phyloP scores from a whole-genome alignment of 352 stramenopile genomes.

The Globisporangium solare region DNA sequence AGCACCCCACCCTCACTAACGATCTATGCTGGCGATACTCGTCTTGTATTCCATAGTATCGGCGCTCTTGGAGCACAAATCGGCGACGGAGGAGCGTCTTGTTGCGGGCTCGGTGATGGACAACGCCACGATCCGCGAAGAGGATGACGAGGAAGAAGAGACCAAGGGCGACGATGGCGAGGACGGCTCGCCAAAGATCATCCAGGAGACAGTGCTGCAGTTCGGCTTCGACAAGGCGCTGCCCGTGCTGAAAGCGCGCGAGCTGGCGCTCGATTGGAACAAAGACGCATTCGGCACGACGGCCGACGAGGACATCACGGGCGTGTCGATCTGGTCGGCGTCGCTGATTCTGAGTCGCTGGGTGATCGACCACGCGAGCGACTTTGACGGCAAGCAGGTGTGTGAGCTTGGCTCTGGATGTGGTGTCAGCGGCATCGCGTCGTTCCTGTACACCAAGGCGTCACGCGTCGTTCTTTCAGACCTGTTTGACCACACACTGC shows the following conservation, averaged over 20 bases:
- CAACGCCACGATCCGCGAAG: conserved; percentile 59
- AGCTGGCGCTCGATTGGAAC: conserved; percentile 81
- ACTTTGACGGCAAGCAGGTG: conserved; percentile 71
- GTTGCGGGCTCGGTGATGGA: conserved; percentile 69
- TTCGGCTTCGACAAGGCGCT: conserved; percentile 63
- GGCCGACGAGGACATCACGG: conserved; percentile 83
- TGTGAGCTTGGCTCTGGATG: conserved; percentile 82
- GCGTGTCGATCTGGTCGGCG: conserved; percentile 87
- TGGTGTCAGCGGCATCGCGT: conserved; percentile 75
- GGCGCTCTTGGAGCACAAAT: conserved; percentile 71
- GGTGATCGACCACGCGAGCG: conserved; percentile 59
- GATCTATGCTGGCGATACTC: background rate
- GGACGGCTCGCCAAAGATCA: conserved; percentile 47
- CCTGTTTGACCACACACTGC: conserved; percentile 76
- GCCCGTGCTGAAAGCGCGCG: conserved; percentile 63
- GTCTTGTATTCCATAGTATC: conserved; percentile 32
- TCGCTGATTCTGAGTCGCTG: conserved; percentile 81
- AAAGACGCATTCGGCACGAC: conserved; percentile 77
- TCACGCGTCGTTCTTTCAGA: conserved; percentile 77
- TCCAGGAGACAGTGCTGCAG: conserved; percentile 81
- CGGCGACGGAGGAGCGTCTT: conserved; percentile 71
- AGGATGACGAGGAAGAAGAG: conserved; percentile 56
- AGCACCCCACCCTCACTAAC: background rate
- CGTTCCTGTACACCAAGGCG: conserved; percentile 76
- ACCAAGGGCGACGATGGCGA: conserved; percentile 28